A percentile compares a stretch with the other conserved stretches of the same genome.
Evolutionary conservation across 768 basidiomycete species (phyloP).

Genomic region (Kockovaella imperatae): DNA sequence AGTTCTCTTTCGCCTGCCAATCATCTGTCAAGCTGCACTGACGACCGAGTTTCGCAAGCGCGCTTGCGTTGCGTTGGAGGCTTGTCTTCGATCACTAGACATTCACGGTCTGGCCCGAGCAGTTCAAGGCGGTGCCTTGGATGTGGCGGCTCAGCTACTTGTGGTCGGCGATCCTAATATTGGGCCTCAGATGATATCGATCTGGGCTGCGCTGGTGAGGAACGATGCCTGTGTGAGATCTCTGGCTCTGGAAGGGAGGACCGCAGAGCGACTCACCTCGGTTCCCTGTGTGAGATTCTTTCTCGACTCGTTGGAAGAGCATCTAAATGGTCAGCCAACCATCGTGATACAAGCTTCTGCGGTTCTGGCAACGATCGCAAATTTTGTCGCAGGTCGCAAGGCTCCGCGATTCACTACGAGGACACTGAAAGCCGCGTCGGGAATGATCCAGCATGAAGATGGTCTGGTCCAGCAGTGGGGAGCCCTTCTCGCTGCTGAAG

Average conservation of each 20-base stretch:
- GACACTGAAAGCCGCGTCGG: constrained; percentile 10
- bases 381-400: constrained; percentile 10
- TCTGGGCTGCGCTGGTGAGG: constrained; percentile 32
- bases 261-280: constrained; percentile 7
- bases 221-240: constrained; percentile 14
- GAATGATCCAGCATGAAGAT: constrained; percentile 15
- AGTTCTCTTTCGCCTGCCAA: constrained; percentile 23
- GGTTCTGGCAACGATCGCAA: constrained; percentile 25
- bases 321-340: neutral
- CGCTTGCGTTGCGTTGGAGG: constrained; percentile 25
- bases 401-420: constrained; percentile 12
- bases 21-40: constrained; percentile 28
- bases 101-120: constrained; percentile 14
- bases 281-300: constrained; percentile 19
- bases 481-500: constrained; percentile 27
- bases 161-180: constrained; percentile 10
- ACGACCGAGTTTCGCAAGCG: constrained; percentile 8
- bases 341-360: constrained; percentile 21
- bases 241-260: constrained; percentile 10
- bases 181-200: constrained; percentile 18
- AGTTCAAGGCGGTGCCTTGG: constrained; percentile 27
- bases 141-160: constrained; percentile 24
- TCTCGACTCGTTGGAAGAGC: constrained; percentile 10
- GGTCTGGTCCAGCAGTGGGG: constrained; percentile 33
- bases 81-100: constrained; percentile 17